Conservation (phyloP, 495 filamentous ascomycete species). For the Neurospora tetrasperma region DNA sequence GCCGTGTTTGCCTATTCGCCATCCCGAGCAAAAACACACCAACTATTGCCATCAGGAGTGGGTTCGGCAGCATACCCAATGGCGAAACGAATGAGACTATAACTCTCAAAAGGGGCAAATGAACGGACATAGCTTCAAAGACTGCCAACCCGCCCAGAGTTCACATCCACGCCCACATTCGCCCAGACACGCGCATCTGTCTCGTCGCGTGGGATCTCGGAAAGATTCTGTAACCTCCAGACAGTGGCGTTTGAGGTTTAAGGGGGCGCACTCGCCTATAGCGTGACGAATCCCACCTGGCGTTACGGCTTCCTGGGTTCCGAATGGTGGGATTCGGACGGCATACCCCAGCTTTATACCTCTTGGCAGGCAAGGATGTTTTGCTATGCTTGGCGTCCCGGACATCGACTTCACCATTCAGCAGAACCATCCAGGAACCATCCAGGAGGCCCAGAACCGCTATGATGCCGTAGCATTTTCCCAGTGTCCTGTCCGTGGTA, state of each 20-base stretch:
- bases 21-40: background rate
- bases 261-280: slow-evolving; percentile 14
- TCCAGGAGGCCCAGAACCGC: background rate
- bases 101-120: background rate
- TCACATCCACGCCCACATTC: background rate
- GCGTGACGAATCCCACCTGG: slow-evolving; percentile 16
- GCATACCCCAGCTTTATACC: slow-evolving; percentile 1
- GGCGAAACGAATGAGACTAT: background rate
- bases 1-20: background rate
- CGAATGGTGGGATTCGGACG: slow-evolving; percentile 11
- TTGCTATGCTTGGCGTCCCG: slow-evolving; percentile 26
- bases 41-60: background rate
- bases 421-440: slow-evolving; percentile 1
- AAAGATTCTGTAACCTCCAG: slow-evolving; percentile 10
- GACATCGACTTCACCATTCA: slow-evolving; percentile 10
- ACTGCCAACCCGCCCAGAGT: background rate
- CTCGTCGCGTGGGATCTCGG: background rate
- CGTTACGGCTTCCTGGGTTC: slow-evolving; percentile 8
- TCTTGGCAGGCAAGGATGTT: slow-evolving; percentile 15
- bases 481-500: background rate
- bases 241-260: slow-evolving; percentile 19
- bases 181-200: background rate
- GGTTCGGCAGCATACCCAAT: background rate
- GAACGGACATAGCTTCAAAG: background rate
- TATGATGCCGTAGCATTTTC: background rate